A percentile compares a stretch with the other conserved stretches of the same genome.
Evolutionary conservation across 371 early-diverging fungal species (phyloP).

Genomic region (Mucor mucedo): DNA sequence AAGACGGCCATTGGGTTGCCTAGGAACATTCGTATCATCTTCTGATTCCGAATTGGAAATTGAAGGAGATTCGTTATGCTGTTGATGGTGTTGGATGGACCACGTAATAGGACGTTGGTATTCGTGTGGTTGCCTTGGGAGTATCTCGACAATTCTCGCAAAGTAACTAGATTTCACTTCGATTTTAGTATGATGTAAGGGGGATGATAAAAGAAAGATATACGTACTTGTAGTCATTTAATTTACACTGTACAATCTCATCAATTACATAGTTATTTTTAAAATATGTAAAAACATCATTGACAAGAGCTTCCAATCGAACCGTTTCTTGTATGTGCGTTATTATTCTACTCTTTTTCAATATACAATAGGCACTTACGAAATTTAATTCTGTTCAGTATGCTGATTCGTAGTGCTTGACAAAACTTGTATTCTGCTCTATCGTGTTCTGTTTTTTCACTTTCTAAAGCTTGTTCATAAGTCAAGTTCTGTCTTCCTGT

Average conservation of each 20-base stretch:
- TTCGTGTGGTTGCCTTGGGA: slow-evolving; percentile 13
- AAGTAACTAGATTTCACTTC: slow-evolving; percentile 29
- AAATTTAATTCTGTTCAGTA: slow-evolving; percentile 69
- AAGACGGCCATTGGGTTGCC: slow-evolving; percentile 46
- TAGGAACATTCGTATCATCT: slow-evolving; percentile 31
- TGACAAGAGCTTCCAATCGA: slow-evolving; percentile 52
- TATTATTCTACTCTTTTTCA: too few relatives aligned
- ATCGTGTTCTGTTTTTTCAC: slow-evolving; percentile 66
- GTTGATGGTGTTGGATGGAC: neutral
- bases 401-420: slow-evolving; percentile 60
- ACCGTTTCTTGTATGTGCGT: slow-evolving; percentile 40
- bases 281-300: slow-evolving; percentile 51
- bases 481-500: slow-evolving; percentile 79
- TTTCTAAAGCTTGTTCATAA: slow-evolving; percentile 83
- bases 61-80: neutral
- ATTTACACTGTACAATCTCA: slow-evolving; percentile 49
- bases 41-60: slow-evolving; percentile 3
- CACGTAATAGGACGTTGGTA: neutral
- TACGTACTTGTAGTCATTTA: slow-evolving; percentile 41
- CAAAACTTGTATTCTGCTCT: slow-evolving; percentile 67
- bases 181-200: neutral
- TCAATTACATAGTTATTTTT: slow-evolving; percentile 44
- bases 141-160: slow-evolving; percentile 39
- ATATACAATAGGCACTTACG: slow-evolving; percentile 46
- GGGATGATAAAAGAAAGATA: neutral